A percentile compares a stretch with the other conserved stretches of the same genome.
phyloP scores from a whole-genome alignment of 2,329 filamentous ascomycete genomes.

The Exophiala aquamarina region DNA sequence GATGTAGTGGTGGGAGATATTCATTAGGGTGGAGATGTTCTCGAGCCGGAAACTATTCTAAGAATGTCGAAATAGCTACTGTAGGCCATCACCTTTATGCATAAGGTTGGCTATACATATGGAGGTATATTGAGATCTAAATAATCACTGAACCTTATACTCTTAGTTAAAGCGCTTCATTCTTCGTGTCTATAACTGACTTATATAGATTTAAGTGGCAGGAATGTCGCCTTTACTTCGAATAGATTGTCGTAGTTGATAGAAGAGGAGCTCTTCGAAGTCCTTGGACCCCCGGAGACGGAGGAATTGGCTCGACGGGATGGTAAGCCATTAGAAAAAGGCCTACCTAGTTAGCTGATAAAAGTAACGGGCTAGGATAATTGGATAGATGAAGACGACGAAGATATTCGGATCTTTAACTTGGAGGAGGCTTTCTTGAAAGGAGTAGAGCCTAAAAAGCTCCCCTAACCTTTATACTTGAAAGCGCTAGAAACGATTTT shows the following conservation, averaged over 20 bases:
- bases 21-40: slow-evolving; percentile 19
- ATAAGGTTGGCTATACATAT: slow-evolving; percentile 32
- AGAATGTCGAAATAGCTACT: slow-evolving; percentile 33
- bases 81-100: slow-evolving; percentile 31
- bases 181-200: background rate
- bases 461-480: slow-evolving; percentile 26
- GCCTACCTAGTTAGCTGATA: slow-evolving; percentile 29
- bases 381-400: slow-evolving; percentile 29
- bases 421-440: slow-evolving; percentile 23
- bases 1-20: slow-evolving; percentile 8
- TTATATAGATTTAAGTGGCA: slow-evolving; percentile 30
- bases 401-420: slow-evolving; percentile 31
- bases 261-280: slow-evolving; percentile 19
- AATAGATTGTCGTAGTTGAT: slow-evolving; percentile 13
- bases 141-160: too few species aligned
- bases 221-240: slow-evolving; percentile 32
- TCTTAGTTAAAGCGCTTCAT: too few species aligned
- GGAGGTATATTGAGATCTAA: slow-evolving; percentile 32
- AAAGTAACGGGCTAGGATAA: too few species aligned
- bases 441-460: slow-evolving; percentile 13
- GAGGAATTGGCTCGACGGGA: slow-evolving; percentile 26
- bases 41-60: slow-evolving; percentile 28
- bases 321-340: slow-evolving; percentile 25
- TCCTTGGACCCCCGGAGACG: slow-evolving; percentile 22
- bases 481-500: slow-evolving; percentile 30